Evolutionary conservation across 768 basidiomycete genomes (phyloP), one percentile per base, ranked within the genome.

Genomic region (Mycena pura): DNA sequence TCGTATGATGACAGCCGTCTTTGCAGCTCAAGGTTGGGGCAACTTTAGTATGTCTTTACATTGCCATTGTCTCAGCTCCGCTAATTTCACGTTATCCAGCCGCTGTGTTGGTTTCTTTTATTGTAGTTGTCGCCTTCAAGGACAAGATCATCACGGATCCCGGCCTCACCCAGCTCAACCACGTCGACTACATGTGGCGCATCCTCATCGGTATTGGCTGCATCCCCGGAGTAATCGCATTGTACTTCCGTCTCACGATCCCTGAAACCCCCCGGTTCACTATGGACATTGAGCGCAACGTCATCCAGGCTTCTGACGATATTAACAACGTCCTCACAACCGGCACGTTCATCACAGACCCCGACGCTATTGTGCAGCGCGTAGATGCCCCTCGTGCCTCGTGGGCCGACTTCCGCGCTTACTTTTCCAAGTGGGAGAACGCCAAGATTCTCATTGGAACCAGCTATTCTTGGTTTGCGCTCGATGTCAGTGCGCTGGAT

Each of bases 161-260:
- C n/a, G 56, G 78, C 27, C 67, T 72, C 40, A 76, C 76, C 36
- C 67, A 79, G 44, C 70, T 78, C 29, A 60, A 71, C 14, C 80
- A 83, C 43, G 81, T 96, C 57, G 94, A 96, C 75, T 84, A 80
- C 70, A 83, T 86, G 71, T 95, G 94, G 94, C 89, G 94, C 68
- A 76, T 95, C 48, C 82, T 96, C 69, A 93, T 96, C 72, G 94
- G 94, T 69, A 80, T 95, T 34, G 94, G 94, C 43, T 91, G 89
- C 56, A 79, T 96, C 48, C 95, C 94, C 31, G 94, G 86, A 55
- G 82, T 80, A 39, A 70, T 94, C 57, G 93, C 92, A 19, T 86
- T 95, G 49, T 95, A 94, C 80, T 95, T 92, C 89, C 92, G 94
- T 72, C 83, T 95, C 31, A 95, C 93, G 24, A 95, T 96, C 69